Conservation (phyloP, 129 eudicot species). For the Arctium lappa region DNA sequence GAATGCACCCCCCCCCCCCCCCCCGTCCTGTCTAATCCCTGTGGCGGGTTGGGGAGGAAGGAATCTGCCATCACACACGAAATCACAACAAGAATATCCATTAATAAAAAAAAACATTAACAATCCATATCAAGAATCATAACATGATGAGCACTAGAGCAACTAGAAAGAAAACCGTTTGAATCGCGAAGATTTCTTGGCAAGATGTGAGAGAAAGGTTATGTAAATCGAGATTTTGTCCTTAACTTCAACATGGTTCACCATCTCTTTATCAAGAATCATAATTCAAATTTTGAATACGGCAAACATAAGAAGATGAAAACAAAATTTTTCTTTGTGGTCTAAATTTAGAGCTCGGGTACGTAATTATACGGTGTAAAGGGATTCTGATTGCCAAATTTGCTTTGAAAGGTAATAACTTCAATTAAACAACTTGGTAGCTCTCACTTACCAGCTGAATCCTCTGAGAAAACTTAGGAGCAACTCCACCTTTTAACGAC, state of each 20-base stretch:
- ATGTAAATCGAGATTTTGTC: neutral
- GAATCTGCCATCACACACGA: neutral
- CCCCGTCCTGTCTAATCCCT: too few species aligned
- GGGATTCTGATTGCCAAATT: neutral
- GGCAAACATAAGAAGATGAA: neutral
- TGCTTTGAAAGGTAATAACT: neutral
- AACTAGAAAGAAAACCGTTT: neutral
- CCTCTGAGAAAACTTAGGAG: conserved; percentile 86
- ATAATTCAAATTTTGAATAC: conserved; percentile 17
- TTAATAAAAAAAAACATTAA: neutral
- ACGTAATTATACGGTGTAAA: neutral
- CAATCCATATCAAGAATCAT: neutral
- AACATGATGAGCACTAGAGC: neutral
- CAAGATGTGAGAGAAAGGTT: neutral
- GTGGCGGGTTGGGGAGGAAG: neutral
- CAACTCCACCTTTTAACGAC: conserved; percentile 75
- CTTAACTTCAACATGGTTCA: neutral
- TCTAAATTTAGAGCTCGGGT: neutral
- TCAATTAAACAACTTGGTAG: conserved; percentile 75
- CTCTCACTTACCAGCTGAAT: conserved; percentile 62
- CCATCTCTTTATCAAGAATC: neutral
- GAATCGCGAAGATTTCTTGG: neutral
- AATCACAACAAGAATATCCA: conserved; percentile 8
- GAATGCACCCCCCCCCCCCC: too few species aligned
- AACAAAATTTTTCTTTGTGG: neutral